Base-by-base conservation (phyloP, 805 yeast species). In the Ogataea methanolica region DNA sequence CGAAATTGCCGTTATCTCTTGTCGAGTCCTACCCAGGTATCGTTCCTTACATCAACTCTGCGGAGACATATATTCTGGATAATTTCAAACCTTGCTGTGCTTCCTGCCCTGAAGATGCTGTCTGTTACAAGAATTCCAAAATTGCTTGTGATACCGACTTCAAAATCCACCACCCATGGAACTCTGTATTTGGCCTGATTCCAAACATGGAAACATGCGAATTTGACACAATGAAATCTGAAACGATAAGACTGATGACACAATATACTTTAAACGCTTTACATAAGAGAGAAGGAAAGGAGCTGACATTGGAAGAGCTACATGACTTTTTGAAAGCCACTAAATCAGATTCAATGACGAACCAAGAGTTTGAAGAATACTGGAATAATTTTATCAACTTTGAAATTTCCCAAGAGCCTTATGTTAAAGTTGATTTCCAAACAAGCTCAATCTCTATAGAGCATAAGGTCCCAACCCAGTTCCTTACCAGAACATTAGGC, bases 71-170 rank as follows among this genome's bases (percentile, higher is more conserved):
- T 47, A 60, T 85, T 47, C 78, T 76, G 42, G 48, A 60, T 0
- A 58, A 66, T 37, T 61, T 75, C 43, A 74, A 75, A 42, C 95
- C 96, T 2, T 40, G 55, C 0, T 92, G 99, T 68, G 67, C 77
- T 4, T 78, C 78, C 23, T 92, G 98, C 61, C 97, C 98, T 2
- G 76, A 73, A 4, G 83, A 91, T 66, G 94, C 91, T 0, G 71
- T 78, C 36, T 92, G 98, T 66, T 80, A 74, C 53, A 78, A 80
- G 22, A 62, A 73, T 40, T 70, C 85, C 56, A 70, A 74, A 44
- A 59, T 87, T 8, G 80, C 76, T 47, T 92, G 99, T 66, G 82
- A 79, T 55, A 82, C 81, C 40, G 96, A 84, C 47, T 86, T 71
- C 60, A 62, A 78, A 41, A 73, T 70, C 34, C 59, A 60, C 36